Base-by-base conservation (phyloP, 139 green algal species). In the Pseudopediastrum boryanum region DNA sequence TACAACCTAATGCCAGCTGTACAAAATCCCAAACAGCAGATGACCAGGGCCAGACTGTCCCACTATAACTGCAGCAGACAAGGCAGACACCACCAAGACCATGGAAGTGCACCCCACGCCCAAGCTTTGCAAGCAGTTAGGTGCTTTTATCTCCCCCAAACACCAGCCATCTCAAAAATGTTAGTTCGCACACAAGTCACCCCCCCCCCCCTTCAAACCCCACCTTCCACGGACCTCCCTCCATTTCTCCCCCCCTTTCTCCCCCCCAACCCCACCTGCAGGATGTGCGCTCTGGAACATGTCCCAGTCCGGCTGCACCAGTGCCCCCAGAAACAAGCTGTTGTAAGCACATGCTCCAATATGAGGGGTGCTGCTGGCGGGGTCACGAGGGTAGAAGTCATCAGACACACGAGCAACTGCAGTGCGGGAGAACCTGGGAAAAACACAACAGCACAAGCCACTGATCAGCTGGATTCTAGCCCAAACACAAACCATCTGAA, bases 281-380 rank as follows among this genome's bases (percentile, higher is more conserved):
- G 71, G 71, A 27, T 78, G 71, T 42, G 71, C 74, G 63, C 77
- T 89, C 73, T 93, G 88, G 81, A 94, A 94, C 90, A 94, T 94
- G 85, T 94, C 90, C 90, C 90, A 94, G 82, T 94, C 90, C n/a
- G 90, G 90, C 70, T 90, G 84, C 70, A 92, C 84, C 61, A 94
- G 77, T 33, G 83, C 87, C 25, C 86, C 86, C 79, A 97, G 67
- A 78, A 95, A 97, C 7, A 96, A 63, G 5, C 71, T 84, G 85
- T 97, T 97, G 90, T 87, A 97, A 33, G 94, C 91, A 79, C 91
- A 97, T 29, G 92, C 94, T 27, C 86, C 90, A 46, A 99, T 90
- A 91, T 99, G 96, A 10, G 93, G 90, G 16, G 91, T 90, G 75
- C 85, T 89, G 33, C 85, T 93, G 50, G 94, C 92, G 0, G 82